Evolutionary conservation across 805 yeast genomes (phyloP), one percentile per base, ranked within the genome.

Genomic region (Nakazawaea pomicola): DNA sequence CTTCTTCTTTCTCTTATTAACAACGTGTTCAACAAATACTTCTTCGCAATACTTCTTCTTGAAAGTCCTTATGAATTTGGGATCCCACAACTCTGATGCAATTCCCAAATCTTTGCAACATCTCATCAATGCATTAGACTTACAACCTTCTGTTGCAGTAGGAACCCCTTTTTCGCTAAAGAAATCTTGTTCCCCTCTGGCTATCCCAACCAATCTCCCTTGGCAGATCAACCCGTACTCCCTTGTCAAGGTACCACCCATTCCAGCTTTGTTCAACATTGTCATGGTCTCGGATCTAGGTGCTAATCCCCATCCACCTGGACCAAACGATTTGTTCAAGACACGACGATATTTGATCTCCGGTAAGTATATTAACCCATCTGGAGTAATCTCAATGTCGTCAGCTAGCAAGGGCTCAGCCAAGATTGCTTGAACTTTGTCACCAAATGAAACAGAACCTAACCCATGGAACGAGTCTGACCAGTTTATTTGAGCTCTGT

Each of bases 271-370:
- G 1, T 95, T 83, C 24, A 93, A 78, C 40, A 77, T 67, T 1
- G 95, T 83, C 49, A 84, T 91, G 0, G 95, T 83, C 49, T 85
- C 91, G 0, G 95, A 80, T 42, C 99, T 68, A 9, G 99, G 98
- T 1, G 95, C 96, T 42, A 93, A 67, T 1, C 98, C 98, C 99
- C 99, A 93, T 2, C 95, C 97, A 20, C 99, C 99, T 6, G 99
- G 96, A 3, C 99, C 99, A 67, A 93, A 91, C 0, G 98, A 95
- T 29, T 72, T 71, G 62, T 91, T 91, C 49, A 93, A 63, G 17
- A 90, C 82, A 33, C 99, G 74, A 49, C 99, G 76, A 58, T 93
- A 93, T 58, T 91, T 91, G 63, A 93, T 93, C 59, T 93, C 99
- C 0, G 99, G 99, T 34, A 93, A 66, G 54, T 87, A 93, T 6